Base-by-base conservation (phyloP, 768 basidiomycete species). In the Mycena vitilis region DNA sequence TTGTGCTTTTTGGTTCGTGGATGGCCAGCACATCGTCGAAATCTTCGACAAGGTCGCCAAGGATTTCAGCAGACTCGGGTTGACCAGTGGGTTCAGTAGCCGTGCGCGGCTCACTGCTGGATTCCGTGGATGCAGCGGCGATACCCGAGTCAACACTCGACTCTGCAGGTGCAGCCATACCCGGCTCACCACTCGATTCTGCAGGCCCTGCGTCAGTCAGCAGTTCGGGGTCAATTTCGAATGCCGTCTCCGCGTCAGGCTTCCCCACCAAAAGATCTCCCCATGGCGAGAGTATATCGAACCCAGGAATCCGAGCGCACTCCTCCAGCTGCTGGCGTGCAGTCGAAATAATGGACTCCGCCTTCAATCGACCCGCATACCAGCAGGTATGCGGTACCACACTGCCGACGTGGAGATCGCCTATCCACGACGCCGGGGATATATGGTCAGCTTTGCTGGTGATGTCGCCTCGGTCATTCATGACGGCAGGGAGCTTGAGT, bases 341-440 rank as follows among this genome's bases (percentile, higher is more conserved):
- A 0, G 6, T 44, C 9, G 36, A 1, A 18, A 65, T 37, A 5
- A 57, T 22, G 0, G 12, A 18, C 51, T 62, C 34, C 7, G 36
- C 63, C 22, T 56, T 55, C 2, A 37, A 5, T 1, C 74, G 73
- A 12, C 81, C 80, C 4, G 22, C 25, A 12, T 60, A 69, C 81
- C 81, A 81, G 37, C 72, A 75, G 2, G 77, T 77, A 22, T 73
- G 73, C 2, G 78, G 69, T 38, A 71, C 72, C 11, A 79, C 72
- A 48, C 68, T 51, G 2, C 36, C 55, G 8, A 83, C 73, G 3
- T 63, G 53, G 8, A 78, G 71, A 60, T 82, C 74, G 0, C 81
- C 81, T 15, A 61, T 47, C 80, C 80, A 82, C 10, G 76, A 78
- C n/a, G 71, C 69, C 5, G 81, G 81, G 22, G 76, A 77, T 42